Evolutionary conservation across 2,329 filamentous ascomycete species (phyloP).

Genomic region (Septoria linicola): DNA sequence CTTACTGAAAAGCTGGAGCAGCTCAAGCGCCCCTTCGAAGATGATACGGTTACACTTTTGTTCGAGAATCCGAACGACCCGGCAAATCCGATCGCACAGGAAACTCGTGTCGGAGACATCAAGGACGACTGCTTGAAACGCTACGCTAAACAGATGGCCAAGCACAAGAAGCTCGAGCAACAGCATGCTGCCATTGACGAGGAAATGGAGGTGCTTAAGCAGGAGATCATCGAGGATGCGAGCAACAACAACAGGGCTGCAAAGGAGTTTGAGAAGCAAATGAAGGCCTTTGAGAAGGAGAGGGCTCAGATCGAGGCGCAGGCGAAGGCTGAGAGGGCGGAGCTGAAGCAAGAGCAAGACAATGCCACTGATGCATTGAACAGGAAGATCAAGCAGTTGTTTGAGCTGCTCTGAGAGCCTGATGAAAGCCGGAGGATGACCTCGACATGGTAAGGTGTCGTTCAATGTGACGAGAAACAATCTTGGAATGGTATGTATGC

Average conservation of each 20-base stretch:
- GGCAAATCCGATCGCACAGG: not conserved
- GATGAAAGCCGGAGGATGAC: not conserved
- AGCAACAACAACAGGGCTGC: constrained; percentile 12
- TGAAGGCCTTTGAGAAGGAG: constrained; percentile 22
- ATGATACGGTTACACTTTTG: constrained; percentile 12
- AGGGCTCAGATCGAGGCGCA: constrained; percentile 20
- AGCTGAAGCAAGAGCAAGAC: constrained; percentile 26
- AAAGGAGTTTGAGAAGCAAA: constrained; percentile 18
- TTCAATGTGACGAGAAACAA: not conserved
- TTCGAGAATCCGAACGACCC: constrained; percentile 3
- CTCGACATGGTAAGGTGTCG: not conserved
- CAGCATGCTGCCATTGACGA: constrained; percentile 23
- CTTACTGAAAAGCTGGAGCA: constrained; percentile 15
- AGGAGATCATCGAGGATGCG: constrained; percentile 18
- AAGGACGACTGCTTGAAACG: constrained; percentile 21
- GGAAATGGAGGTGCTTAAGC: constrained; percentile 25
- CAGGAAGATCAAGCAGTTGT: constrained; percentile 25
- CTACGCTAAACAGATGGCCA: constrained; percentile 13
- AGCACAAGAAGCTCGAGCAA: constrained; percentile 18
- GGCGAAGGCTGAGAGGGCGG: constrained; percentile 22
- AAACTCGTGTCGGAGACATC: constrained; percentile 24
- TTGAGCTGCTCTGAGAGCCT: not conserved
- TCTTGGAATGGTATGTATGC: constrained; percentile 3
- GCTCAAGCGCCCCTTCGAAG: constrained; percentile 24
- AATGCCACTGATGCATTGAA: constrained; percentile 20